Conservation (phyloP, 768 basidiomycete genomes). For the Plicaturopsis crispa region DNA sequence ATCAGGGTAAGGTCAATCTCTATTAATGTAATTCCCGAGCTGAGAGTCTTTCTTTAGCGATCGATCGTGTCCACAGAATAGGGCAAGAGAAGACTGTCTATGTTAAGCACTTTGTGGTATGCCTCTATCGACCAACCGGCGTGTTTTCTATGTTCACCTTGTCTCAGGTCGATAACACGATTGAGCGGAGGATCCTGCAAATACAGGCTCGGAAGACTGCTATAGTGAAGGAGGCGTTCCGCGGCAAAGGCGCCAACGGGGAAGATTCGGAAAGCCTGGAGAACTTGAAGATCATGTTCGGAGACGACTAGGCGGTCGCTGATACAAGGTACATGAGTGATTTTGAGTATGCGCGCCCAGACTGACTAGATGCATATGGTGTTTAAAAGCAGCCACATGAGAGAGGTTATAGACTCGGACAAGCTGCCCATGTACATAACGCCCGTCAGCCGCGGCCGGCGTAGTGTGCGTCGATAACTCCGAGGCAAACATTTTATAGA, state of each 20-base stretch:
- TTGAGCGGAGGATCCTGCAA: conserved; percentile 71
- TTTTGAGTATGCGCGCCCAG: too few species aligned
- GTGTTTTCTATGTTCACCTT: neutral
- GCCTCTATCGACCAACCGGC: conserved; percentile 11
- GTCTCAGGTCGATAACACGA: conserved; percentile 58
- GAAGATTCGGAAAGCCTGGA: conserved; percentile 67
- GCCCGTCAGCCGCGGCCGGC: too few species aligned
- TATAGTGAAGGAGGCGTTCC: conserved; percentile 80
- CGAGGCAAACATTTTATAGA: too few species aligned
- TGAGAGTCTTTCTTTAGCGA: conserved; percentile 34
- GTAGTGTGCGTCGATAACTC: too few species aligned
- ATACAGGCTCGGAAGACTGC: conserved; percentile 86
- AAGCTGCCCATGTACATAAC: too few species aligned
- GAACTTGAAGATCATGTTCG: conserved; percentile 79
- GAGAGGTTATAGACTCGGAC: too few species aligned
- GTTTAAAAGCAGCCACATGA: too few species aligned
- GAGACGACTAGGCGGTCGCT: conserved; percentile 28
- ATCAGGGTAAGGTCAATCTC: conserved; percentile 47
- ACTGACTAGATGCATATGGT: too few species aligned
- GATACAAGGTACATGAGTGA: too few species aligned
- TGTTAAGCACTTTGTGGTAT: conserved; percentile 79
- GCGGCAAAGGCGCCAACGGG: conserved; percentile 38
- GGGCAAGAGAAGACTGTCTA: conserved; percentile 79
- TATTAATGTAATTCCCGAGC: neutral
- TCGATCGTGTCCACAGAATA: conserved; percentile 81